Conservation (phyloP, 441 rosid species). For the Populus hybrid region DNA sequence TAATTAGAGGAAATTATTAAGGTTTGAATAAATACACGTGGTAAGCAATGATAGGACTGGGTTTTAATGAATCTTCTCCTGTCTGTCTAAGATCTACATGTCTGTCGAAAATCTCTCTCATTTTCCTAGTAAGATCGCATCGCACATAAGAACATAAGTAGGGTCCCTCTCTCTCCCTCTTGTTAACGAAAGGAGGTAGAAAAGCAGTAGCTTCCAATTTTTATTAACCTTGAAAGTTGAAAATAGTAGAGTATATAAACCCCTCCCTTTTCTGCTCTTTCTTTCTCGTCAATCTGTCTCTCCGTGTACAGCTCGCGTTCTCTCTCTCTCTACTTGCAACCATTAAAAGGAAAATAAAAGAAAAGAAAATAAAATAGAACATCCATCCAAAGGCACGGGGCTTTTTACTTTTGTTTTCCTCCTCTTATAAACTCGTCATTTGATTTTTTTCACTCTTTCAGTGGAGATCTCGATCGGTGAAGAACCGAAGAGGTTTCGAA, state of each 20-base stretch:
- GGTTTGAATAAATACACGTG: no score
- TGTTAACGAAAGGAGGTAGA: not conserved
- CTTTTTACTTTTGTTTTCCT: not conserved
- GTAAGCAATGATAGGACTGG: no score
- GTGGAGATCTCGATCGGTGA: not conserved
- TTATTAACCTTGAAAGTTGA: not conserved
- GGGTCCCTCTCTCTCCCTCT: not conserved
- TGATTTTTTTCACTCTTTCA: not conserved
- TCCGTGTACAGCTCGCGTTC: constrained; percentile 72
- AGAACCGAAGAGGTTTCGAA: not conserved
- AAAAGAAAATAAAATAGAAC: not conserved
- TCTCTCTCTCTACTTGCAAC: not conserved
- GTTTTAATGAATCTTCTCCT: no score
- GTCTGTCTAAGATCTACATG: not conserved
- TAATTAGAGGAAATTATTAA: no score
- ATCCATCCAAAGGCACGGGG: not conserved
- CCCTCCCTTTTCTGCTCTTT: not conserved
- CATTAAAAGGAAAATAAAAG: not conserved
- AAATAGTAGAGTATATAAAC: no score
- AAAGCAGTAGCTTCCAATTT: not conserved
- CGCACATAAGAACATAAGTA: no score
- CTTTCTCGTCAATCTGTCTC: constrained; percentile 34
- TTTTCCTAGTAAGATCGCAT: constrained; percentile 7
- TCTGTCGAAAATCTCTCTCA: not conserved
- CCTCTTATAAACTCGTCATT: not conserved